These are phyloP conservation scores for Lactarius deliciosus DNA, from an alignment of 768 basidiomycete genomes.

Conservation along the genomic window DNA sequence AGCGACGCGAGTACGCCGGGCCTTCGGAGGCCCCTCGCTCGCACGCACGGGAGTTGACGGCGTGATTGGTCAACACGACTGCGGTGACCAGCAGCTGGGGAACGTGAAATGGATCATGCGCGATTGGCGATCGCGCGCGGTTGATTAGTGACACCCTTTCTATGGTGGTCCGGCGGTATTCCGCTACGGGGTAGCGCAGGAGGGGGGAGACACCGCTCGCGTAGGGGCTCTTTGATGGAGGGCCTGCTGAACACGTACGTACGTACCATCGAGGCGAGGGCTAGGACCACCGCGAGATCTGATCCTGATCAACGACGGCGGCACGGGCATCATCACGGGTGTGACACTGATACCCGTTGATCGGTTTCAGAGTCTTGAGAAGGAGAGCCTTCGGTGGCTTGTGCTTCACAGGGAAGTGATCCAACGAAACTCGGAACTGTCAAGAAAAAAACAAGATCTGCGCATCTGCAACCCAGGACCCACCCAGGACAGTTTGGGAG, in stretches of 20 bases:
- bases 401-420: not conserved
- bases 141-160: not conserved
- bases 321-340: not conserved
- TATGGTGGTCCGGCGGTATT: not conserved
- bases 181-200: not conserved
- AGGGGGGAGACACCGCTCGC: not conserved
- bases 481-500: not conserved
- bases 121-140: not conserved
- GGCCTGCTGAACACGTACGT: not conserved
- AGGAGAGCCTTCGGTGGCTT: not conserved
- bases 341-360: not conserved
- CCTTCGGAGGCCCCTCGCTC: not conserved
- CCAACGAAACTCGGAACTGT: not conserved
- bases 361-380: slow-evolving; percentile 6
- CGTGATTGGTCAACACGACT: not conserved
- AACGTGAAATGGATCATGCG: not conserved
- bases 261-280: slow-evolving; percentile 1
- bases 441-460: not conserved
- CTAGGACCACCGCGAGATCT: not conserved
- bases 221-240: not conserved
- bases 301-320: not conserved
- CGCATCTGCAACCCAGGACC: not conserved
- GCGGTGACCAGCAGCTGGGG: not conserved
- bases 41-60: not conserved
- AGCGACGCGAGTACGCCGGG: not conserved